Evolutionary conservation across 192 early-diverging fungal genomes (phyloP).

Genomic region (Gaertneriomyces semiglobifer): DNA sequence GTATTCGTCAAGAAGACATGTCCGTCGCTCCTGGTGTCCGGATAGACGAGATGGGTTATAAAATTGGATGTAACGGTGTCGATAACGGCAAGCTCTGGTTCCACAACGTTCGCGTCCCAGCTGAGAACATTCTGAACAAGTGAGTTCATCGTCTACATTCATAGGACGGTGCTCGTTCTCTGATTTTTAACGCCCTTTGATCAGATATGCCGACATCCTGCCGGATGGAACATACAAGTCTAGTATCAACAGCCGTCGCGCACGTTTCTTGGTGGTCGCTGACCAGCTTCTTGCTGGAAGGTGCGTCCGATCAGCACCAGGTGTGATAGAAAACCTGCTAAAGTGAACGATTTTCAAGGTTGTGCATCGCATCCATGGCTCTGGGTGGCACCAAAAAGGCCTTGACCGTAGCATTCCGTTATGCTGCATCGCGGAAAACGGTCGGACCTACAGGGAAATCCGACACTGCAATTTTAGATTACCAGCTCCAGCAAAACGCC

Average conservation of each 20-base stretch:
- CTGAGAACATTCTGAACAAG: constrained; percentile 68
- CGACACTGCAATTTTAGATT: constrained; percentile 70
- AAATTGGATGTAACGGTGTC: constrained; percentile 68
- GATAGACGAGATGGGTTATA: constrained; percentile 72
- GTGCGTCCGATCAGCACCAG: not conserved
- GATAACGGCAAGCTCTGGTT: constrained; percentile 72
- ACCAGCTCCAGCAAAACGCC: constrained; percentile 76
- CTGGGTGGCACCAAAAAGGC: constrained; percentile 64
- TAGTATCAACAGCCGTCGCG: constrained; percentile 53
- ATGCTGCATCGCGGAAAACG: constrained; percentile 63
- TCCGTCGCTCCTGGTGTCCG: constrained; percentile 60
- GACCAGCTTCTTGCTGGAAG: constrained; percentile 71
- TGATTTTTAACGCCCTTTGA: not conserved
- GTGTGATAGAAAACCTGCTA: not conserved
- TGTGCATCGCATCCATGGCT: constrained; percentile 67
- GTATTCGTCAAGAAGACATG: constrained; percentile 70
- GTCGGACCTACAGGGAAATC: constrained; percentile 75
- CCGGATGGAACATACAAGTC: constrained; percentile 57
- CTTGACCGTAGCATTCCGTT: constrained; percentile 64
- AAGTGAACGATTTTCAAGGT: constrained; percentile 6
- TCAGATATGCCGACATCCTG: constrained; percentile 48
- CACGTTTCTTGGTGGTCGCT: constrained; percentile 73
- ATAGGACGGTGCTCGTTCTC: constrained; percentile 8
- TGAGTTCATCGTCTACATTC: constrained; percentile 31
- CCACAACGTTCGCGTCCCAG: constrained; percentile 55